Evolutionary conservation across 2,329 filamentous ascomycete species (phyloP).

Genomic region (Exophiala sp.): DNA sequence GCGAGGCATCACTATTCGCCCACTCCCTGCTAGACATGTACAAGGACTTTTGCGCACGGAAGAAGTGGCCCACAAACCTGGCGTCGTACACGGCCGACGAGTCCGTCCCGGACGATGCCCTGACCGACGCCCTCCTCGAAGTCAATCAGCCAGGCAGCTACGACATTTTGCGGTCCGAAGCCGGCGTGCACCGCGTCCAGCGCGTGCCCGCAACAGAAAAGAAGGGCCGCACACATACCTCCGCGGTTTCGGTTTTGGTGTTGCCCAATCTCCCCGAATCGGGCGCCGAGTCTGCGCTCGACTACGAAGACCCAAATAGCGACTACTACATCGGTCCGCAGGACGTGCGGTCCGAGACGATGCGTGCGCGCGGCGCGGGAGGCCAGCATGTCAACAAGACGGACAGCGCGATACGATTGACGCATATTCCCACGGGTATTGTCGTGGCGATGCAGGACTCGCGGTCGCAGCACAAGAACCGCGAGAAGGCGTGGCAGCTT

Average conservation of each 20-base stretch:
- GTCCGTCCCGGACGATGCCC: conserved; percentile 51
- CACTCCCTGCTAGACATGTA: conserved; percentile 91
- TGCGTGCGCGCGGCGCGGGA: conserved; percentile 87
- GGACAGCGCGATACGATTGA: conserved; percentile 89
- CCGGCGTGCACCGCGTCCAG: conserved; percentile 93
- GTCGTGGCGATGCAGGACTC: conserved; percentile 90
- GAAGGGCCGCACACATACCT: conserved; percentile 89
- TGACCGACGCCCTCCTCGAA: conserved; percentile 86
- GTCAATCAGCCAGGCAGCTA: conserved; percentile 75
- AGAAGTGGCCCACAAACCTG: conserved; percentile 62
- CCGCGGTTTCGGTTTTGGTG: conserved; percentile 87
- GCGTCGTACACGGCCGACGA: conserved; percentile 80
- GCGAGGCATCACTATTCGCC: conserved; percentile 87
- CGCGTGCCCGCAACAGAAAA: conserved; percentile 86
- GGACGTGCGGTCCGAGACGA: conserved; percentile 81
- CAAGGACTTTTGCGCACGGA: conserved; percentile 67
- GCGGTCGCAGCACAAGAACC: conserved; percentile 84
- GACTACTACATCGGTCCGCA: conserved; percentile 85
- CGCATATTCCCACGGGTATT: conserved; percentile 81
- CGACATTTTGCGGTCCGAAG: conserved; percentile 76
- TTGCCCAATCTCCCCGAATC: conserved; percentile 71
- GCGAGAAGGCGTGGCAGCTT: conserved; percentile 80
- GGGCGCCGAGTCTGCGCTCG: conserved; percentile 50
- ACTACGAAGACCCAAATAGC: conserved; percentile 78
- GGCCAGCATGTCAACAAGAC: conserved; percentile 99